Base-by-base conservation (phyloP, 2,329 filamentous ascomycete genomes). In the Colletotrichum sp. region DNA sequence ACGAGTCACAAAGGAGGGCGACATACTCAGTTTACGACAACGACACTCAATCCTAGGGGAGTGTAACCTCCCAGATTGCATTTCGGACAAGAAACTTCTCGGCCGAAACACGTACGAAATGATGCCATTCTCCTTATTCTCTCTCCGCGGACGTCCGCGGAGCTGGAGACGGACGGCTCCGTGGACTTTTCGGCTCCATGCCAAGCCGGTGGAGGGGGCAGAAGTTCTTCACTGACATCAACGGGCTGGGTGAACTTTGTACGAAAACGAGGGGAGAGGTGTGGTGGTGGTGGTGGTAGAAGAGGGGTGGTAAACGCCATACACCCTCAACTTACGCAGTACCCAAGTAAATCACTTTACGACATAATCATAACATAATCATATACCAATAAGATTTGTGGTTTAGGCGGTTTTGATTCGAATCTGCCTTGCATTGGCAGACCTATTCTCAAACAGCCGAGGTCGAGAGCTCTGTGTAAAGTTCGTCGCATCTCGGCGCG, bases 1-100 rank as follows among this genome's bases (percentile, higher is more conserved):
- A 4, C 44, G 44, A 49, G 44, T 49, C 44, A 49, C 10, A 49
- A 49, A 49, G 44, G n/a, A 49, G 44, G 44, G 44, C 5, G 44
- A 49, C 44, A 49, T 49, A 4, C 44, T 21, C 10, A 21, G 44
- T 49, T 49, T n/a, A 49, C n/a, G 44, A 49, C n/a, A 49, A 13
- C 44, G 44, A 49, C 0, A n/a, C 44, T 2, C 0, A 12, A 49
- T 49, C 10, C 44, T 49, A 6, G 0, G 4, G 3, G 44, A 49
- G 1, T 1, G 44, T 21, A 49, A 49, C 44, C 44, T 49, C 44
- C n/a, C 44, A n/a, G 44, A 3, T n/a, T 49, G 44, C 44, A 21
- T 49, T 49, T 49, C 44, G 44, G 44, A 49, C 44, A 21, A 49
- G 44, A 49, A 49, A 2, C 44, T 49, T 49, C 44, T 49, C 44